Percentiles rank a stretch among this genome's conserved stretches.
These are phyloP conservation scores for Arthrocladium fulminans DNA, from an alignment of 2,329 filamentous ascomycete species.

Conservation along the genomic window DNA sequence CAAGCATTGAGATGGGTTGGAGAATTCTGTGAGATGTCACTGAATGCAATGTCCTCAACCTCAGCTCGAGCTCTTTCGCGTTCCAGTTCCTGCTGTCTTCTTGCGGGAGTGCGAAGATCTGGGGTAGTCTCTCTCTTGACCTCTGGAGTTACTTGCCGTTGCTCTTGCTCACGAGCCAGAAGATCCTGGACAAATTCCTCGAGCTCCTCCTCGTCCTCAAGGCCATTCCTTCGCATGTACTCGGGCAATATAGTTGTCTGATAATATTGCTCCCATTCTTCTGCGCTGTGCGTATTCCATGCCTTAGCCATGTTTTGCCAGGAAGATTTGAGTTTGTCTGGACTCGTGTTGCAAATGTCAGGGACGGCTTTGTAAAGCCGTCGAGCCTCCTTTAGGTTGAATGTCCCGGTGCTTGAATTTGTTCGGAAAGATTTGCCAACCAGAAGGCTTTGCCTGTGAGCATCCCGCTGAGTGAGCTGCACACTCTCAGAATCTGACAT, in stretches of 20 bases:
- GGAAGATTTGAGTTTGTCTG: conserved; percentile 15
- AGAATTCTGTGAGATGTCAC: not conserved
- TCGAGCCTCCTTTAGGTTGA: conserved; percentile 20
- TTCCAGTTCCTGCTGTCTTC: conserved; percentile 6
- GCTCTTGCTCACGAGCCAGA: not conserved
- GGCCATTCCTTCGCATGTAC: conserved; percentile 16
- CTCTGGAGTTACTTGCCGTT: not conserved
- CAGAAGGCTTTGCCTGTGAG: not conserved
- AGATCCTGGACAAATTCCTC: not conserved
- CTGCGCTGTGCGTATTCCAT: conserved; percentile 9
- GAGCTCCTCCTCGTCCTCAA: conserved; percentile 4
- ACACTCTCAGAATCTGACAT: not conserved
- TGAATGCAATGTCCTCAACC: not conserved
- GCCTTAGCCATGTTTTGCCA: conserved; percentile 24
- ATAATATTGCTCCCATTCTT: conserved; percentile 20
- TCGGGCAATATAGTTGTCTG: conserved; percentile 17
- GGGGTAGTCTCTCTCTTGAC: conserved; percentile 5
- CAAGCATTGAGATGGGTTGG: not conserved
- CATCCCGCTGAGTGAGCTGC: not conserved
- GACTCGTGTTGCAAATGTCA: conserved; percentile 18
- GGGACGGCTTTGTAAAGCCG: conserved; percentile 21
- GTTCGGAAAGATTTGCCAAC: not conserved
- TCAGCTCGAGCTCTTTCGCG: conserved; percentile 4
- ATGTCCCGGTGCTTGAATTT: conserved; percentile 4
- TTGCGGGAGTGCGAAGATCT: conserved; percentile 6